Conservation (phyloP, 305 asterid species). For the Fraxinus greggii region DNA sequence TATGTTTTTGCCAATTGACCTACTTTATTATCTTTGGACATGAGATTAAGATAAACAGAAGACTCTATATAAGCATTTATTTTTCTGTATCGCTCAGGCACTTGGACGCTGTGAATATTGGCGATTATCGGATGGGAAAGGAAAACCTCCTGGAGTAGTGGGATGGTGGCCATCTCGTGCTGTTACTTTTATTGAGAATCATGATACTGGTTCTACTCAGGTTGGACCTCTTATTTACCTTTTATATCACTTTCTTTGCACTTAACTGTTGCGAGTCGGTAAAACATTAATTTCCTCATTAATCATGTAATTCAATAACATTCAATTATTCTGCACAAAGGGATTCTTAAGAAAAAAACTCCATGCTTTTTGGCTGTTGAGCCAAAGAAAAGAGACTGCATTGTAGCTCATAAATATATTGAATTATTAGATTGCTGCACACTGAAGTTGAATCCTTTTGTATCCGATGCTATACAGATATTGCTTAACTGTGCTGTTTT, state of each 20-base stretch:
- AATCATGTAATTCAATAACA: neutral
- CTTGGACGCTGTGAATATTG: conserved; percentile 87
- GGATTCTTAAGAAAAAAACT: neutral
- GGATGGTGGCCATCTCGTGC: conserved; percentile 99
- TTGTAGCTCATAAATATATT: neutral
- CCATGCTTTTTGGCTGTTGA: neutral
- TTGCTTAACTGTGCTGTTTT: neutral
- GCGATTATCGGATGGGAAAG: conserved; percentile 80
- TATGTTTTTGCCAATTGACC: neutral
- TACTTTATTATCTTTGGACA: neutral
- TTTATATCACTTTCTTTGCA: neutral
- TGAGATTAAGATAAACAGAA: conserved; percentile 2
- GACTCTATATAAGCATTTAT: neutral
- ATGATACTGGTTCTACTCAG: conserved; percentile 99
- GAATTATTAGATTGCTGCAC: neutral
- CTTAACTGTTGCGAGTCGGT: conserved; percentile 5
- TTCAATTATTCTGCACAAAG: neutral
- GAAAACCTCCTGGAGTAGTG: conserved; percentile 92
- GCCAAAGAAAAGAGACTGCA: neutral
- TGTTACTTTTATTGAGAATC: conserved; percentile 96
- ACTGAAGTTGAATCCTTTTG: neutral
- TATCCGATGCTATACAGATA: neutral
- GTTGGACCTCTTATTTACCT: conserved; percentile 33
- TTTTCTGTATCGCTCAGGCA: conserved; percentile 43
- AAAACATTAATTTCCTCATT: neutral